A percentile compares a stretch with the other conserved stretches of the same genome.
Conservation (phyloP, 495 filamentous ascomycete genomes). For the Neurospora sp. region DNA sequence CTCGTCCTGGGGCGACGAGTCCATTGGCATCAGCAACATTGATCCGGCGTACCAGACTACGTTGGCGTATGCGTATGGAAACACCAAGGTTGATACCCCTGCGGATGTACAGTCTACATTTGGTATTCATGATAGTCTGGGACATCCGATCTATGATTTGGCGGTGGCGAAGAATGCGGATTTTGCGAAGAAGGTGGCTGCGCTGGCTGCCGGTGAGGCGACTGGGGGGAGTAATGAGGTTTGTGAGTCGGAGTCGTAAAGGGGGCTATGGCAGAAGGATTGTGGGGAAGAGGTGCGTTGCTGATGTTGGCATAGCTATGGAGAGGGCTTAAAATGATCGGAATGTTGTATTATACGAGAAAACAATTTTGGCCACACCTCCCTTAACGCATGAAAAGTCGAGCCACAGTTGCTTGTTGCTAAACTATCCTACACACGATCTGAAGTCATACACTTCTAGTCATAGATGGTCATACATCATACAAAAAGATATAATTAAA, state of each 20-base stretch:
- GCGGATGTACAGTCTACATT: constrained; percentile 22
- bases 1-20: constrained; percentile 32
- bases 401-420: background rate
- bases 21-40: constrained; percentile 27
- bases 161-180: constrained; percentile 16
- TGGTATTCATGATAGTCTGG: constrained; percentile 36
- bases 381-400: background rate
- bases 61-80: constrained; percentile 31
- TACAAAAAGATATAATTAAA: background rate
- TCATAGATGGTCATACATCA: background rate
- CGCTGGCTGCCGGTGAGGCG: background rate
- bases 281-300: background rate
- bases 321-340: no score
- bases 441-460: no score
- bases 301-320: background rate
- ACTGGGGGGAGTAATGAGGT: background rate
- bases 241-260: background rate
- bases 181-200: constrained; percentile 16
- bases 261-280: no score
- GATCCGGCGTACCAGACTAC: constrained; percentile 26
- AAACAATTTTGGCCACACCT: background rate
- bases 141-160: constrained; percentile 34
- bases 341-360: background rate
- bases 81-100: constrained; percentile 26
- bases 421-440: background rate